These are phyloP conservation scores for Boechera retrofracta DNA, from an alignment of 345 rosid genomes.

Conservation along the genomic window DNA sequence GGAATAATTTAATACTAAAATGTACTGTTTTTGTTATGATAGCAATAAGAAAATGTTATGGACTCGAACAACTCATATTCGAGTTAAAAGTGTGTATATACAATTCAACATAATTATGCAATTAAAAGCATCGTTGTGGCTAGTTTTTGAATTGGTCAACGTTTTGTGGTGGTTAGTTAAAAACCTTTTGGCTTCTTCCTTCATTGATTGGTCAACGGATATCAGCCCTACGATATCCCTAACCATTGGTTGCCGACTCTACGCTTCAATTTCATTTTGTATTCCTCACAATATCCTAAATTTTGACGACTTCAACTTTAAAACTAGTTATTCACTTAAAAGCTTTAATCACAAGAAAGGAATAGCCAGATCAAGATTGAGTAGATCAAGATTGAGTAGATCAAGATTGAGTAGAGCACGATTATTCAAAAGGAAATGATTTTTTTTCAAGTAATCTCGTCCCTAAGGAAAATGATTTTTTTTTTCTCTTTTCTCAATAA, in stretches of 20 bases:
- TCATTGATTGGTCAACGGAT: constrained; percentile 22
- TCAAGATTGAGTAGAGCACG: not conserved
- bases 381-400: not conserved
- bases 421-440: not conserved
- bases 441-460: no score
- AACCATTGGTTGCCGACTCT: constrained; percentile 19
- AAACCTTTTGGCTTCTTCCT: not conserved
- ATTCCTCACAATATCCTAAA: not conserved
- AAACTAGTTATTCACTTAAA: not conserved
- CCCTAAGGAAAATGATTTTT: no score
- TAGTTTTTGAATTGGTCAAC: constrained; percentile 11
- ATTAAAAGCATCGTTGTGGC: not conserved
- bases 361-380: not conserved
- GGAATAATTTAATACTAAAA: no score
- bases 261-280: not conserved
- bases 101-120: no score
- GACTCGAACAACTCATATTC: no score
- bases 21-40: no score
- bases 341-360: constrained; percentile 7
- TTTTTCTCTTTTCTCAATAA: no score
- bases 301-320: constrained; percentile 24
- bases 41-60: no score
- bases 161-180: constrained; percentile 11
- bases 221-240: not conserved
- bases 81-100: no score